Conservation (phyloP, 148 eudicot genomes). For the Chenopodium formosanum region DNA sequence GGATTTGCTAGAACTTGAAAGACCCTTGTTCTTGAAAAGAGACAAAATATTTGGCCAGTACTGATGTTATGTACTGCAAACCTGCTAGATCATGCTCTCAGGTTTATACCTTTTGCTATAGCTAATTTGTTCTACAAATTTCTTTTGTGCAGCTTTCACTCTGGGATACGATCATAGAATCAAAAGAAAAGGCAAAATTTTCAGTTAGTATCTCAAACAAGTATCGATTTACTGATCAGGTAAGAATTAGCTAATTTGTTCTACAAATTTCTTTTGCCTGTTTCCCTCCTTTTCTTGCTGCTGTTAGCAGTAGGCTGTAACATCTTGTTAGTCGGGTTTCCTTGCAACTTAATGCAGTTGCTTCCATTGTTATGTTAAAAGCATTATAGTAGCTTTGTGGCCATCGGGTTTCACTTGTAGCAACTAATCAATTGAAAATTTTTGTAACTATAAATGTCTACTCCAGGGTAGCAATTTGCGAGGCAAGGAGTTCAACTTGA, state of each 20-base stretch:
- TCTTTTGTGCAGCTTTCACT: too few species aligned
- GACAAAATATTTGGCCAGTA: too few species aligned
- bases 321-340: background rate
- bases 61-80: too few species aligned
- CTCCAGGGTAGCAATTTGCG: slow-evolving; percentile 77
- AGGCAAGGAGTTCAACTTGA: slow-evolving; percentile 77
- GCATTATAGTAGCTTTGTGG: background rate
- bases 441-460: background rate
- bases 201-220: slow-evolving; percentile 73
- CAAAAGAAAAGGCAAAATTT: slow-evolving; percentile 69
- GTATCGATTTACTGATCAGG: slow-evolving; percentile 83
- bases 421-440: background rate
- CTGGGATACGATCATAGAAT: slow-evolving; percentile 90
- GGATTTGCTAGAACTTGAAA: too few species aligned
- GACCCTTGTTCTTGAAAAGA: too few species aligned
- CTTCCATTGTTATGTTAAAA: background rate
- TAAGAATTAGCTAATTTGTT: slow-evolving; percentile 19
- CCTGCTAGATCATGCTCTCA: too few species aligned
- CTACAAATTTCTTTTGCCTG: background rate
- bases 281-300: background rate
- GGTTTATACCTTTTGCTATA: too few species aligned
- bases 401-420: background rate
- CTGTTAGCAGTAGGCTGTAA: background rate
- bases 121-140: too few species aligned
- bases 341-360: too few species aligned